These are phyloP conservation scores for Yarrowia alimentaria DNA, from an alignment of 805 yeast genomes.

Conservation along the genomic window DNA sequence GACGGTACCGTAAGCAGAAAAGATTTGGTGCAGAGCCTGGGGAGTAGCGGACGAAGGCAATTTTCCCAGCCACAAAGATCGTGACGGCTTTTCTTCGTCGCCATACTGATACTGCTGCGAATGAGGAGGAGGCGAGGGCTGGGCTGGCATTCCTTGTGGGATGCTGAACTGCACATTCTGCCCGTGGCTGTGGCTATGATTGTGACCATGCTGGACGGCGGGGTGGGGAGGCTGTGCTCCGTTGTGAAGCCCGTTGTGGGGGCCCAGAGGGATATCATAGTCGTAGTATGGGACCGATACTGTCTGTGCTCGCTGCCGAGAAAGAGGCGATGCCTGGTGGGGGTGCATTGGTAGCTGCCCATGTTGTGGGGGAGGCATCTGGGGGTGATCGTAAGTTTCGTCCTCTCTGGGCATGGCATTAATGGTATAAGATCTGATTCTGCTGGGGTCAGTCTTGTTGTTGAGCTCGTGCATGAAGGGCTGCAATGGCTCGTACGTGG, in stretches of 20 bases:
- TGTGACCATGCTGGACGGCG: no score
- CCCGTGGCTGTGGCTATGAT: no score
- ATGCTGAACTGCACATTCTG: no score
- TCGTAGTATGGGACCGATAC: conserved; percentile 21
- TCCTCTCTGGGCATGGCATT: conserved; percentile 31
- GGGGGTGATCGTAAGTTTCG: conserved; percentile 13
- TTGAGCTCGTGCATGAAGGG: conserved; percentile 38
- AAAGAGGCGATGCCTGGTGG: conserved; percentile 18
- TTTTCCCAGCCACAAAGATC: conserved; percentile 74
- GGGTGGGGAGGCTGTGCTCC: no score
- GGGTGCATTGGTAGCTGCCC: no score
- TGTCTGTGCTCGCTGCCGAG: conserved; percentile 19
- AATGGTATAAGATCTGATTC: conserved; percentile 39
- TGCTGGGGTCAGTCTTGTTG: conserved; percentile 38
- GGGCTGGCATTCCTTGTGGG: no score
- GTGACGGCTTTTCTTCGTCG: conserved; percentile 54
- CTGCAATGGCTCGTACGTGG: conserved; percentile 36
- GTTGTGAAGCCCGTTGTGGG: no score
- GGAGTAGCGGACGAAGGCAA: conserved; percentile 61
- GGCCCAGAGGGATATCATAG: conserved; percentile 15
- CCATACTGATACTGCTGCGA: no score
- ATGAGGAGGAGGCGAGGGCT: no score
- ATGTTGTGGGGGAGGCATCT: conserved; percentile 25
- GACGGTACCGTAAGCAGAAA: conserved; percentile 61
- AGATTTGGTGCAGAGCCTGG: conserved; percentile 58